Percentiles rank a stretch among this genome's conserved stretches.
These are phyloP conservation scores for Bryoglossum gracile DNA, from an alignment of 495 filamentous ascomycete genomes.

Conservation along the genomic window DNA sequence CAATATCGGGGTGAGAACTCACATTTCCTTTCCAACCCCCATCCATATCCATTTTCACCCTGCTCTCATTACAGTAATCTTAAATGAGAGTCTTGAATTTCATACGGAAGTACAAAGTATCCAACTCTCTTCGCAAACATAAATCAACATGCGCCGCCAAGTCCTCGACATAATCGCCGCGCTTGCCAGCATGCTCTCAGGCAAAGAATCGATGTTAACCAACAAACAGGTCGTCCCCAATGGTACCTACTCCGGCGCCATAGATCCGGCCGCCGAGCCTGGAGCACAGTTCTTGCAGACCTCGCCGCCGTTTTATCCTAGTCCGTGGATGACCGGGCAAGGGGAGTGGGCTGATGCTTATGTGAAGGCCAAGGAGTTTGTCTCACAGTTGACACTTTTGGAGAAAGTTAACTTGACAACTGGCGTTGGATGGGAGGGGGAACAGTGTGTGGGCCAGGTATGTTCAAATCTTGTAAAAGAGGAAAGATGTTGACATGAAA, in stretches of 20 bases:
- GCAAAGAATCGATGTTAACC: neutral
- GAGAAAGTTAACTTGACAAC: slow-evolving; percentile 80
- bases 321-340: slow-evolving; percentile 68
- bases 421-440: slow-evolving; percentile 49
- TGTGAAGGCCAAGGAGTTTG: slow-evolving; percentile 65
- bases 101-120: no score
- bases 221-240: slow-evolving; percentile 4
- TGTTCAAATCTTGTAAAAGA: neutral
- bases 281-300: slow-evolving; percentile 9
- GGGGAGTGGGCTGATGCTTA: slow-evolving; percentile 76
- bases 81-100: no score
- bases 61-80: no score
- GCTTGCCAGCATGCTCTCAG: neutral
- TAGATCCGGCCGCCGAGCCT: slow-evolving; percentile 4
- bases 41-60: no score
- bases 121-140: no score
- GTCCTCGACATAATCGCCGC: slow-evolving; percentile 2
- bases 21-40: no score
- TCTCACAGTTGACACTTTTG: slow-evolving; percentile 72
- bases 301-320: slow-evolving; percentile 67
- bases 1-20: no score
- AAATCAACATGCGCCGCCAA: neutral
- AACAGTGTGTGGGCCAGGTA: slow-evolving; percentile 22
- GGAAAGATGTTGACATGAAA: neutral
- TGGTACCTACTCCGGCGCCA: neutral